These are phyloP conservation scores for Aspergillus clavatus DNA, from an alignment of 2,329 filamentous ascomycete genomes.

Conservation along the genomic window DNA sequence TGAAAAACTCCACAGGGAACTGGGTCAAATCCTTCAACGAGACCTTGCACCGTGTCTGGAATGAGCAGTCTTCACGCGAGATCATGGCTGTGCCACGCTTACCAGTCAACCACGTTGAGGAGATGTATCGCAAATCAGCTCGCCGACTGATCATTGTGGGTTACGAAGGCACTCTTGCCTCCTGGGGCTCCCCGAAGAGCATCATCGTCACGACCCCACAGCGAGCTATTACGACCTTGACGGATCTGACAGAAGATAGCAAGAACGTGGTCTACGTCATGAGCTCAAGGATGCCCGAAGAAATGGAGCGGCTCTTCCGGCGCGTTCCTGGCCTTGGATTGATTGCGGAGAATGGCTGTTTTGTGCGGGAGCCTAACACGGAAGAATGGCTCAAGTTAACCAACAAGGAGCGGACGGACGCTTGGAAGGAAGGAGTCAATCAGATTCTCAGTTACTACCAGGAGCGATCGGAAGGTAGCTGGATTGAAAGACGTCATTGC, in stretches of 20 bases:
- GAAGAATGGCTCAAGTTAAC: constrained; percentile 74
- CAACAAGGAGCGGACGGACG: constrained; percentile 62
- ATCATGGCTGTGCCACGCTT: constrained; percentile 82
- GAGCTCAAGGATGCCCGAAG: constrained; percentile 81
- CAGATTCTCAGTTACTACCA: constrained; percentile 83
- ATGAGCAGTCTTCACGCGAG: constrained; percentile 79
- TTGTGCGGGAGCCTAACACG: constrained; percentile 66
- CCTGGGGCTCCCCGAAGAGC: constrained; percentile 76
- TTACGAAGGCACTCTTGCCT: constrained; percentile 87
- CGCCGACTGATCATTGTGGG: constrained; percentile 83
- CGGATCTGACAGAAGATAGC: constrained; percentile 72
- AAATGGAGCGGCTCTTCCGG: constrained; percentile 81
- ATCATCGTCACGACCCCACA: constrained; percentile 84
- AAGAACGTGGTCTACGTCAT: constrained; percentile 89
- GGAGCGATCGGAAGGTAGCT: constrained; percentile 81
- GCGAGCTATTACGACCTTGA: constrained; percentile 75
- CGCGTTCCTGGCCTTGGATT: constrained; percentile 78
- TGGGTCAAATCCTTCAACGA: constrained; percentile 77
- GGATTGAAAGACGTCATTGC: constrained; percentile 86
- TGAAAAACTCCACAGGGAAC: constrained; percentile 74
- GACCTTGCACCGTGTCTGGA: constrained; percentile 68
- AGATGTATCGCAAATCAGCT: constrained; percentile 61
- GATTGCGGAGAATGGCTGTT: constrained; percentile 93
- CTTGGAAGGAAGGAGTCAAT: constrained; percentile 80
- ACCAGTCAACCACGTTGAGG: constrained; percentile 60